Conservation (phyloP, 2,329 filamentous ascomycete species). For the Penicillium sp. region DNA sequence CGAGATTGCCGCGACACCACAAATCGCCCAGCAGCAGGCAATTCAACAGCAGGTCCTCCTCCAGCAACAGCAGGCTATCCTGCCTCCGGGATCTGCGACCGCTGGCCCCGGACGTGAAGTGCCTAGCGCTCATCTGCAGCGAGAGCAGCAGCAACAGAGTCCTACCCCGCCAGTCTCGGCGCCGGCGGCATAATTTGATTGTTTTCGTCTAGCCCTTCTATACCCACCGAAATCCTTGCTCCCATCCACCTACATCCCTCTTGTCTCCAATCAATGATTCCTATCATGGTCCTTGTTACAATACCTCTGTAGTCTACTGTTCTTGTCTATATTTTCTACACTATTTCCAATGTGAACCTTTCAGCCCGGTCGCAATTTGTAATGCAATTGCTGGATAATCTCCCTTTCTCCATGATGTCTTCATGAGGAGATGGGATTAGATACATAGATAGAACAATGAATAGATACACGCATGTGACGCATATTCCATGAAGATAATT, state of each 20-base stretch:
- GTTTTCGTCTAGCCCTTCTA: constrained; percentile 11
- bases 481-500: neutral
- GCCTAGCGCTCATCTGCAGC: constrained; percentile 9
- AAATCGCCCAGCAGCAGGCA: constrained; percentile 42
- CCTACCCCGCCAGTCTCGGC: constrained; percentile 18
- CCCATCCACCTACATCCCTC: constrained; percentile 2
- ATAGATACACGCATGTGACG: neutral
- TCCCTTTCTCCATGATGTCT: neutral
- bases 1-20: constrained; percentile 44
- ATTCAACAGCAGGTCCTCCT: constrained; percentile 40
- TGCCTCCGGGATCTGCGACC: constrained; percentile 38
- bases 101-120: constrained; percentile 33
- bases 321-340: constrained; percentile 4
- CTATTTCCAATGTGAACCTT: neutral
- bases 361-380: neutral
- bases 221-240: constrained; percentile 18
- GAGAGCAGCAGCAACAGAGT: constrained; percentile 11
- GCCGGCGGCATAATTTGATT: constrained; percentile 26
- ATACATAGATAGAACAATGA: neutral
- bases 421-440: neutral
- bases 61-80: constrained; percentile 33
- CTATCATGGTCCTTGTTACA: constrained; percentile 15
- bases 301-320: constrained; percentile 24
- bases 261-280: constrained; percentile 7
- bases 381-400: neutral